Evolutionary conservation across 2,329 filamentous ascomycete species (phyloP).

Genomic region (Colletotrichum chrysophilum): DNA sequence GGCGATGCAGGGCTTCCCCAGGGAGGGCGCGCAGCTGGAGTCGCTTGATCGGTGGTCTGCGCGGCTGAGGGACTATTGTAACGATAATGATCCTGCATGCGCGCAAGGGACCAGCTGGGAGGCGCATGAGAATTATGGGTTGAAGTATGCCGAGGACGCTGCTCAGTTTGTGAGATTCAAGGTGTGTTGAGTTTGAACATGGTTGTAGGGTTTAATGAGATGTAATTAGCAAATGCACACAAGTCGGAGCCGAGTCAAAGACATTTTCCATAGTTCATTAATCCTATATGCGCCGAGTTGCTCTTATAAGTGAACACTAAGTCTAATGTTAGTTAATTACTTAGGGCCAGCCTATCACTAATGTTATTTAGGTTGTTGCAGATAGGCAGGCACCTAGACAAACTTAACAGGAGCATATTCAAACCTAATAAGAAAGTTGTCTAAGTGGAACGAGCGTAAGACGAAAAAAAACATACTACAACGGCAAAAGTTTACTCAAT

Average conservation of each 20-base stretch:
- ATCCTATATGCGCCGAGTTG: too few relatives aligned
- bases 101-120: conserved; percentile 35
- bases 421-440: too few relatives aligned
- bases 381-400: too few relatives aligned
- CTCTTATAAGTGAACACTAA: too few relatives aligned
- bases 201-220: background rate
- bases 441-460: background rate
- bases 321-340: too few relatives aligned
- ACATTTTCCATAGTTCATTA: too few relatives aligned
- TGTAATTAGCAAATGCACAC: too few relatives aligned
- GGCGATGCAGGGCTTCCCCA: background rate
- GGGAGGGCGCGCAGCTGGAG: conserved; percentile 2
- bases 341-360: too few relatives aligned
- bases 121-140: conserved; percentile 36
- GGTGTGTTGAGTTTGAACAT: background rate
- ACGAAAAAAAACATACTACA: background rate
- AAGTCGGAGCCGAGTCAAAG: too few relatives aligned
- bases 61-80: conserved; percentile 35
- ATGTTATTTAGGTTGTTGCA: too few relatives aligned
- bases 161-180: background rate
- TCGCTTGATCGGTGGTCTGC: background rate
- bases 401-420: too few relatives aligned
- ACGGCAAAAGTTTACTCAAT: rapidly evolving
- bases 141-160: background rate
- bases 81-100: conserved; percentile 42